Base-by-base conservation (phyloP, 192 early-diverging fungal species). In the Coemansia sp. region DNA sequence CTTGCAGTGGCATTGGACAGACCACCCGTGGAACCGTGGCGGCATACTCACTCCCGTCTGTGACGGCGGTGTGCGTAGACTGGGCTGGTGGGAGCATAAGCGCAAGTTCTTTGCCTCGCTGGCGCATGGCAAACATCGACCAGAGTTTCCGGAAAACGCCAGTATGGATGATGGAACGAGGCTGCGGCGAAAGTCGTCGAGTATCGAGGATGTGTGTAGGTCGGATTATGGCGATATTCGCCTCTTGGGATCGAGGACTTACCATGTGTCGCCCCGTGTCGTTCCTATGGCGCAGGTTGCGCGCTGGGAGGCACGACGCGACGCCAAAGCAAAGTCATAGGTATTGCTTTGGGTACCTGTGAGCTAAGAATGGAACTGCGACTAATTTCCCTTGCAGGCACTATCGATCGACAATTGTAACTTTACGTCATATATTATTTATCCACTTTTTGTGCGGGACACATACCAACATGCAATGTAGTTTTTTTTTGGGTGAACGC, bases 61-160 rank as follows among this genome's bases (percentile, higher is more conserved):
- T 49, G 70, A 69, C n/a, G 76, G 76, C 52, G 76, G 76, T 17
- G 59, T 71, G 47, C 62, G 76, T 3, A 14, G 76, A 63, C 64
- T 78, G 19, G 76, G 76, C 16, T 78, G 70, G 76, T 78, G 76
- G 76, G 76, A 78, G 63, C 76, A 78, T 49, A 78, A 78, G 63
- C 28, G 49, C 6, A 78, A 78, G 70, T 78, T 69, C 63, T 69
- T 78, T 58, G 70, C 63, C 14, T 78, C 76, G 63, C 44, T 78
- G 55, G 47, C 69, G 1, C 70, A 66, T n/a, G 76, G 76, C 40
- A 28, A 11, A 2, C 44, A 33, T 23, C 13, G 26, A 35, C 66
- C 66, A 23, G 70, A 78, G 70, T 78, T 78, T 43, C 76, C 70
- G 17, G 76, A 78, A 26, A 23, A 40, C 49, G 23, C 60, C 14